Base-by-base conservation (phyloP, 2,329 filamentous ascomycete species). In the Blumeria hordei region DNA sequence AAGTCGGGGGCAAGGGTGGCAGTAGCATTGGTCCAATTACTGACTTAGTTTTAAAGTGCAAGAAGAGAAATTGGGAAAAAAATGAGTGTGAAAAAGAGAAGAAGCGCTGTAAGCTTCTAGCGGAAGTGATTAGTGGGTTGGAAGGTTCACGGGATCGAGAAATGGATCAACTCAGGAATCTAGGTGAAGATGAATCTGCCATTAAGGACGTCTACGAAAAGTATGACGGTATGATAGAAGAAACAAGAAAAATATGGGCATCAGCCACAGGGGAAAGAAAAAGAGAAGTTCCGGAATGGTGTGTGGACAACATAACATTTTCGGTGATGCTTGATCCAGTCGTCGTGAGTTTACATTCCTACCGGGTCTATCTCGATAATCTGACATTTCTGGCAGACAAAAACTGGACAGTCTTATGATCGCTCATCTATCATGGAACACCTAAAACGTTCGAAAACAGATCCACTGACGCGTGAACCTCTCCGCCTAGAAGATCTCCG, bases 371-470 rank as follows among this genome's bases (percentile, higher is more conserved):
- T 9, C 33, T 43, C 6, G 28, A 14, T 1, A 32, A 32, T 37
- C 36, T 54, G 43, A 54, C 12, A 39, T 11, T 28, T 18, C 21
- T 9, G 21, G n/a, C 12, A 55, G 81, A 90, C 85, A 0, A 88
- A 84, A 63, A 88, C 83, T 1, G 92, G 92, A 11, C 85, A 88
- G 59, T 92, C 84, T 1, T 98, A 94, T 66, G 92, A 96, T 66
- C 77, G 90, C 44, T 75, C 85, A 0, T 85, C 85, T 14, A 83
- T 98, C 58, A 73, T 88, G 64, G 87, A 94, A 67, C 88, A 95
- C 65, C 72, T 98, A 32, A 82, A 83, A 62, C 74, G 83, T 21
- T 78, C 78, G 36, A 74, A 74, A 0, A 83, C 77, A 12, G 92
- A 98, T 66, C 92, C 92, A 0, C 67, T 96, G 37, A 95, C 90